Conservation (phyloP, 2,329 filamentous ascomycete species). For the Alternaria longipes region DNA sequence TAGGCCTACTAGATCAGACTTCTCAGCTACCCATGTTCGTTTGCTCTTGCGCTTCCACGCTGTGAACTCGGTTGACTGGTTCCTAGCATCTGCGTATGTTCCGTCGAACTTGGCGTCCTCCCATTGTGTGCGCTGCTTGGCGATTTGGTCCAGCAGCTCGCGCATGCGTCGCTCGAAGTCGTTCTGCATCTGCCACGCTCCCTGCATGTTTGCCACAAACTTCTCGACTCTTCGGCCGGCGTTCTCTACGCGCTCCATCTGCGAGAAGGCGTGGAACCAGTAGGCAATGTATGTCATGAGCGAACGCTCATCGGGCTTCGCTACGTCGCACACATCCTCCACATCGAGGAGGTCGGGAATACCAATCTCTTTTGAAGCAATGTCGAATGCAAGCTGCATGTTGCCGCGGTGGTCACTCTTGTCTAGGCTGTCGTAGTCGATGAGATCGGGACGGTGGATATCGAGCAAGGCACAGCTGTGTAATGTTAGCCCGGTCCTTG, state of each 20-base stretch:
- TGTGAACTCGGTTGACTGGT: constrained; percentile 81
- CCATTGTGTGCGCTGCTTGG: constrained; percentile 78
- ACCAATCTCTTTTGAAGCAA: constrained; percentile 94
- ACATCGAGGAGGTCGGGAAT: constrained; percentile 96
- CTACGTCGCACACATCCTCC: constrained; percentile 96
- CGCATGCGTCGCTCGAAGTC: constrained; percentile 92
- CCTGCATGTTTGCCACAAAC: constrained; percentile 98
- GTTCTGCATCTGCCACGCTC: constrained; percentile 99
- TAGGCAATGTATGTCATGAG: constrained; percentile 99
- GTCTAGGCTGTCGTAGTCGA: constrained; percentile 94
- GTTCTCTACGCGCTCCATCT: constrained; percentile 98
- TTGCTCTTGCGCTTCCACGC: constrained; percentile 92
- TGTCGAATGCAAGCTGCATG: constrained; percentile 98
- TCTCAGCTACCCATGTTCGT: constrained; percentile 95
- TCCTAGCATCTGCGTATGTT: constrained; percentile 91
- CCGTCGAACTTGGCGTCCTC: constrained; percentile 83
- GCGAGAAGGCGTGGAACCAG: constrained; percentile 99
- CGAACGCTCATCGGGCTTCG: constrained; percentile 93
- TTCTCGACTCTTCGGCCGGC: constrained; percentile 96
- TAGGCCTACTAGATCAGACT: constrained; percentile 91
- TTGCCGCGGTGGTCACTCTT: constrained; percentile 94
- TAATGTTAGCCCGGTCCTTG: constrained; percentile 14
- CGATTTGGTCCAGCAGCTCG: constrained; percentile 78
- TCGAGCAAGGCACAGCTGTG: constrained; percentile 84
- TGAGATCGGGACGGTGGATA: constrained; percentile 95